Evolutionary conservation across 1,284 basidiomycete genomes (phyloP).

Genomic region (Anthracocystis walkeri): DNA sequence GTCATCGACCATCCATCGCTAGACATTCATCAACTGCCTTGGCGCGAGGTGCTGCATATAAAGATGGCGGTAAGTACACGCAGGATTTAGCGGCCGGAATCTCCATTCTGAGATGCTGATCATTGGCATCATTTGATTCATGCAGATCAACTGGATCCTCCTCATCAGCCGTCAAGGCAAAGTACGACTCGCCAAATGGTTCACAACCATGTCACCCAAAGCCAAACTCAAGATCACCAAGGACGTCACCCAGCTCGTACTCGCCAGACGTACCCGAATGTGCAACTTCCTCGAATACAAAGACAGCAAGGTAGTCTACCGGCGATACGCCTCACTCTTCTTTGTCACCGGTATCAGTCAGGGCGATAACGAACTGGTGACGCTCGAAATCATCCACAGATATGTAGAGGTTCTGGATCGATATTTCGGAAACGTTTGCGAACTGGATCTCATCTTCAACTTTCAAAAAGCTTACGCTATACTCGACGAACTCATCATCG

Average conservation of each 20-base stretch:
- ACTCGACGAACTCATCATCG: slow-evolving; percentile 95
- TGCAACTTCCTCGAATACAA: slow-evolving; percentile 99
- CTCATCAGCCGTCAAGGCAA: slow-evolving; percentile 97
- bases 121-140: neutral
- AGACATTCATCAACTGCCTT: no score
- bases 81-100: no score
- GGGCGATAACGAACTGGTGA: slow-evolving; percentile 89
- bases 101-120: neutral
- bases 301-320: slow-evolving; percentile 82
- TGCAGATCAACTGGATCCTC: slow-evolving; percentile 78
- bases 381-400: slow-evolving; percentile 95
- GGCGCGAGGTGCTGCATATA: neutral
- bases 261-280: slow-evolving; percentile 95
- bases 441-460: slow-evolving; percentile 69
- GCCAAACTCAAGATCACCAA: slow-evolving; percentile 98
- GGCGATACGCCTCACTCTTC: slow-evolving; percentile 97
- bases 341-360: slow-evolving; percentile 93
- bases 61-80: slow-evolving; percentile 19
- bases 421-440: slow-evolving; percentile 90
- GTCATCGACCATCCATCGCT: neutral
- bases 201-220: slow-evolving; percentile 92
- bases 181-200: slow-evolving; percentile 98
- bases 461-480: slow-evolving; percentile 69
- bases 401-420: slow-evolving; percentile 99
- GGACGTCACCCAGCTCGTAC: slow-evolving; percentile 97